phyloP scores from a whole-genome alignment of 2,329 filamentous ascomycete species.

The Fusarium liriodendri region DNA sequence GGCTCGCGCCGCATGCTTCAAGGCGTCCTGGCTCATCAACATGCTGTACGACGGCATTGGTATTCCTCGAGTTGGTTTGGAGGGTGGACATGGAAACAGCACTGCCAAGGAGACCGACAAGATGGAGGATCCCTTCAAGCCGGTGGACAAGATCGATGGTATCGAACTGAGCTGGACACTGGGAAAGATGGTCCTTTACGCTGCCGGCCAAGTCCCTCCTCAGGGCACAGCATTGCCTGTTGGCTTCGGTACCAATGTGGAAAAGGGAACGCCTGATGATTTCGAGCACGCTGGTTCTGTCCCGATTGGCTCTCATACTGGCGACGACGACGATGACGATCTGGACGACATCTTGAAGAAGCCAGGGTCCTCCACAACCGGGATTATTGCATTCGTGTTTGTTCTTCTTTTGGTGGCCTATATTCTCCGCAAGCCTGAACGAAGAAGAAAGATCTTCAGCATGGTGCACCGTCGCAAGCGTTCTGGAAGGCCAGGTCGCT shows the following conservation, averaged over 20 bases:
- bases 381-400: conserved; percentile 81
- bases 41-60: conserved; percentile 96
- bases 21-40: conserved; percentile 97
- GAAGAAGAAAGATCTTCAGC: conserved; percentile 59
- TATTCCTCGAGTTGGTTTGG: conserved; percentile 85
- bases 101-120: conserved; percentile 74
- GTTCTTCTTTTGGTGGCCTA: conserved; percentile 77
- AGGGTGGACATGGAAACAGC: conserved; percentile 73
- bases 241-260: conserved; percentile 90
- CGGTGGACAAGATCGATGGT: conserved; percentile 90
- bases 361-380: conserved; percentile 77
- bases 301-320: conserved; percentile 46
- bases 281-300: conserved; percentile 84
- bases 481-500: conserved; percentile 57
- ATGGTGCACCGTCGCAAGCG: conserved; percentile 45
- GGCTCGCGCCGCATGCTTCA: conserved; percentile 93
- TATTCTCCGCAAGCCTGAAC: conserved; percentile 82
- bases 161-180: conserved; percentile 97
- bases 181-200: conserved; percentile 96
- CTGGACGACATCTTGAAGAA: conserved; percentile 74
- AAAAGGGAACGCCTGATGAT: conserved; percentile 72
- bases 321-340: conserved; percentile 64
- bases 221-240: conserved; percentile 74
- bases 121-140: conserved; percentile 86
- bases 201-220: conserved; percentile 85